phyloP scores from a whole-genome alignment of 2,329 filamentous ascomycete species.

The Didymella exigua region DNA sequence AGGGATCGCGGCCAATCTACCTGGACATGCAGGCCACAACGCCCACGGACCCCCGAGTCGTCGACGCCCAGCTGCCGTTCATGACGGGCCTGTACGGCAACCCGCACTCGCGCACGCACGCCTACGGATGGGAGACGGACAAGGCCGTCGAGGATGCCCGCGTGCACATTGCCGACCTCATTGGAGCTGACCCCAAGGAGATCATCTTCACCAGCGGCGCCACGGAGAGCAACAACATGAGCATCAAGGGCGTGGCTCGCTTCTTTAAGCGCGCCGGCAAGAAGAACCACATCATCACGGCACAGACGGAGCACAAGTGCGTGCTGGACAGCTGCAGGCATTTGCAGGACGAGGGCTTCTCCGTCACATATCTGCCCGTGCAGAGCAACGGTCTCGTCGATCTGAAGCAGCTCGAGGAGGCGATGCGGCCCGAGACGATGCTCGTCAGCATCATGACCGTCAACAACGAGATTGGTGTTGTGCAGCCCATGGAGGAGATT shows the following conservation, averaged over 20 bases:
- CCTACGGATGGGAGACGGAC: conserved; percentile 98
- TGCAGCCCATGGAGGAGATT: conserved; percentile 93
- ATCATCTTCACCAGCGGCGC: conserved; percentile 99
- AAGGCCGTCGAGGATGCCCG: conserved; percentile 89
- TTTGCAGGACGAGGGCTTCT: conserved; percentile 94
- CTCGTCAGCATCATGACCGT: conserved; percentile 98
- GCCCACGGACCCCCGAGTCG: conserved; percentile 88
- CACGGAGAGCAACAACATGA: conserved; percentile 99
- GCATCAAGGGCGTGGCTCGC: conserved; percentile 94
- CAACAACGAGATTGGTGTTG: conserved; percentile 99
- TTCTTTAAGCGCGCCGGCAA: conserved; percentile 93
- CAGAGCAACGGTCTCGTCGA: conserved; percentile 83
- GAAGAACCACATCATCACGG: conserved; percentile 98
- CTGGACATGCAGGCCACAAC: conserved; percentile 98
- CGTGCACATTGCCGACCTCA: conserved; percentile 79
- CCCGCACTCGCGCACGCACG: conserved; percentile 94
- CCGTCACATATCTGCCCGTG: conserved; percentile 96
- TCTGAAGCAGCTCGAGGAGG: conserved; percentile 82
- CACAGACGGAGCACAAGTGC: conserved; percentile 98
- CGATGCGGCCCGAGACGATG: conserved; percentile 87
- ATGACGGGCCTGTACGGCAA: conserved; percentile 95
- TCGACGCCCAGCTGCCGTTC: conserved; percentile 96
- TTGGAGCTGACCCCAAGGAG: conserved; percentile 94
- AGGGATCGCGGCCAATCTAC: conserved; percentile 92
- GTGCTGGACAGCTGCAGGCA: conserved; percentile 96